Base-by-base conservation (phyloP, 2,329 filamentous ascomycete species). In the Podosphaera fusca region DNA sequence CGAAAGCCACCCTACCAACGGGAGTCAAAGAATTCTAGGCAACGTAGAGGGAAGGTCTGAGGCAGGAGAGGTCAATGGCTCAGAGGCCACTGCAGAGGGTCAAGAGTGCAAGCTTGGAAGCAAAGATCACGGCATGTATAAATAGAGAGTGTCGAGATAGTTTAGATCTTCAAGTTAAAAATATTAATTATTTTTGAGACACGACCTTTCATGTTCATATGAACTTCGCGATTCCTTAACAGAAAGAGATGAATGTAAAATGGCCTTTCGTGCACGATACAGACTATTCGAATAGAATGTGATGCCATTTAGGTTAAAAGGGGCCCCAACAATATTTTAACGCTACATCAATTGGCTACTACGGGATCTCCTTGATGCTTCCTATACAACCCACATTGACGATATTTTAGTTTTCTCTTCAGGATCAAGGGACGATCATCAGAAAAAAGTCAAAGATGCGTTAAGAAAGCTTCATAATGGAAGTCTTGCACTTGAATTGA, bases 221-320 rank as follows among this genome's bases (percentile, higher is more conserved):
- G n/a, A n/a, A n/a, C n/a, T n/a, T n/a, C n/a, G n/a, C n/a, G n/a
- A n/a, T n/a, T n/a, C n/a, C n/a, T n/a, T n/a, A n/a, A n/a, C n/a
- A 55, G 33, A 55, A 55, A 36, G 35, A 36, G 33, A 55, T 2
- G 53, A 55, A 55, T 55, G 38, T 34, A 55, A 55, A 42, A 45
- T 36, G 14, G 53, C 35, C 9, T 55, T 55, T 55, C 8, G 35
- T 6, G 30, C 53, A 12, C 34, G 53, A 30, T 42, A 55, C 36
- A 30, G 53, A 4, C 35, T 55, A 8, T 55, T 45, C 38, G 53
- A 55, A 42, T 55, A 31, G 34, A 40, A 55, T 14, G 53, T 55
- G 6, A 5, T 55, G 8, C 53, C 38, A 42, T 55, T 55, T 36
- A 6, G 53, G 8, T n/a, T 55, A 30, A 55, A n/a, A 40, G 38